Evolutionary conservation across 805 yeast genomes (phyloP).

Genomic region (Ogataea saltuana): DNA sequence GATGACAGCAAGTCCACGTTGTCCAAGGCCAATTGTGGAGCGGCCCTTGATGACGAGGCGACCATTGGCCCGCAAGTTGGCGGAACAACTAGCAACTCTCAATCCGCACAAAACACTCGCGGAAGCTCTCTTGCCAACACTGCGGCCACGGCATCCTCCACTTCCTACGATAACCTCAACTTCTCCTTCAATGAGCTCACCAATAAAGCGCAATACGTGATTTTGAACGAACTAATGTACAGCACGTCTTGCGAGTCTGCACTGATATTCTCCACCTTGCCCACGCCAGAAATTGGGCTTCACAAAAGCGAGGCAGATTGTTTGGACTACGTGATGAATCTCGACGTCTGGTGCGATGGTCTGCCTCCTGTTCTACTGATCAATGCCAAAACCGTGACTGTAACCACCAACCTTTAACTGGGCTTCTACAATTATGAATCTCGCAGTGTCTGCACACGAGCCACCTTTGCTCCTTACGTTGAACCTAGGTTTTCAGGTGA

Average conservation of each 20-base stretch:
- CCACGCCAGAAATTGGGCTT: conserved; percentile 84
- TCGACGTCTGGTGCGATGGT: conserved; percentile 78
- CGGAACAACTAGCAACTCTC: not conserved
- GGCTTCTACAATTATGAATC: not conserved
- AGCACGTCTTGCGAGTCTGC: conserved; percentile 61
- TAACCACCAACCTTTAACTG: conserved; percentile 77
- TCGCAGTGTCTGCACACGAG: too few species aligned
- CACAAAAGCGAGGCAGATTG: conserved; percentile 70
- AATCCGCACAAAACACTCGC: not conserved
- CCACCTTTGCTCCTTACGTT: too few species aligned
- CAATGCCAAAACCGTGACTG: conserved; percentile 94
- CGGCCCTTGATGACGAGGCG: not conserved
- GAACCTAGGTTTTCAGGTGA: too few species aligned
- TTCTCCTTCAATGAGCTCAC: conserved; percentile 82
- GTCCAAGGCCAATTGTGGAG: not conserved
- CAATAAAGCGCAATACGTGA: conserved; percentile 85
- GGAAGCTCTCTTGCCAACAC: not conserved
- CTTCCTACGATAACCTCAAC: conserved; percentile 24
- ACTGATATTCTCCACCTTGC: conserved; percentile 84
- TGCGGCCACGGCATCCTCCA: conserved; percentile 11
- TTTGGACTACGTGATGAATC: conserved; percentile 69
- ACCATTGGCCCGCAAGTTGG: not conserved
- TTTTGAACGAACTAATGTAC: conserved; percentile 83
- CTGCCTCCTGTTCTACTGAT: conserved; percentile 81
- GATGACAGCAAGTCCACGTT: conserved; percentile 37